These are phyloP conservation scores for Gorgonomyces haynaldii DNA, from an alignment of 192 early-diverging fungal species.

Conservation along the genomic window DNA sequence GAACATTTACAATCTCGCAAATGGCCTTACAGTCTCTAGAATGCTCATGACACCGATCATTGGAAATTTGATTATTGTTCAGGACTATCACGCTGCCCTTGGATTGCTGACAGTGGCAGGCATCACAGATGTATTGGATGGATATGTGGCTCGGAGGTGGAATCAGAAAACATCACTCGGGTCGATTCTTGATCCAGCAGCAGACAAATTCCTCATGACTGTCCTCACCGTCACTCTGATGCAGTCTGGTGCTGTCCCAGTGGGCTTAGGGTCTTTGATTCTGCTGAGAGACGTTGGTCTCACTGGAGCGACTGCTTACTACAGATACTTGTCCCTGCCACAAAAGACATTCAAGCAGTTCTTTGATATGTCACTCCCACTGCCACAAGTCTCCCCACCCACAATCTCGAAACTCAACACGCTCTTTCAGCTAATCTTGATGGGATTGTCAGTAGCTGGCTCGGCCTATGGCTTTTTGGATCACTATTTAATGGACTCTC, in stretches of 20 bases:
- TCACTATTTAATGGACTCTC: constrained; percentile 1
- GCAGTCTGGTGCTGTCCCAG: constrained; percentile 63
- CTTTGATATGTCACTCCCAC: constrained; percentile 82
- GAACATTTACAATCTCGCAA: constrained; percentile 89
- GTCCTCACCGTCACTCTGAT: constrained; percentile 68
- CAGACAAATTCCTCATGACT: constrained; percentile 91
- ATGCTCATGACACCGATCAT: constrained; percentile 73
- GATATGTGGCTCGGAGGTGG: constrained; percentile 77
- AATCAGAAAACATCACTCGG: constrained; percentile 79
- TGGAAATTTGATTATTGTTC: constrained; percentile 74
- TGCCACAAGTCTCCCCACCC: constrained; percentile 83
- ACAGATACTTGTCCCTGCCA: constrained; percentile 77
- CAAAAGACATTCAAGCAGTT: constrained; percentile 73
- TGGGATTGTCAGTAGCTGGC: constrained; percentile 61
- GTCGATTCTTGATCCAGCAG: constrained; percentile 82
- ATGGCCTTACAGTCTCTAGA: constrained; percentile 71
- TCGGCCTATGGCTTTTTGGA: constrained; percentile 51
- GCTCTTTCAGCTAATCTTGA: constrained; percentile 68
- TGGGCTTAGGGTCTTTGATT: constrained; percentile 67
- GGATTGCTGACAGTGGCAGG: constrained; percentile 69
- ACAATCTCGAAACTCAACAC: constrained; percentile 61
- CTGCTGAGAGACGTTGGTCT: constrained; percentile 76
- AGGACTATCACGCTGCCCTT: constrained; percentile 59
- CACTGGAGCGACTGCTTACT: constrained; percentile 64
- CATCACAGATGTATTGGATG: constrained; percentile 77